These are phyloP conservation scores for Flammula alnicola DNA, from an alignment of 1,284 basidiomycete species.

Conservation along the genomic window DNA sequence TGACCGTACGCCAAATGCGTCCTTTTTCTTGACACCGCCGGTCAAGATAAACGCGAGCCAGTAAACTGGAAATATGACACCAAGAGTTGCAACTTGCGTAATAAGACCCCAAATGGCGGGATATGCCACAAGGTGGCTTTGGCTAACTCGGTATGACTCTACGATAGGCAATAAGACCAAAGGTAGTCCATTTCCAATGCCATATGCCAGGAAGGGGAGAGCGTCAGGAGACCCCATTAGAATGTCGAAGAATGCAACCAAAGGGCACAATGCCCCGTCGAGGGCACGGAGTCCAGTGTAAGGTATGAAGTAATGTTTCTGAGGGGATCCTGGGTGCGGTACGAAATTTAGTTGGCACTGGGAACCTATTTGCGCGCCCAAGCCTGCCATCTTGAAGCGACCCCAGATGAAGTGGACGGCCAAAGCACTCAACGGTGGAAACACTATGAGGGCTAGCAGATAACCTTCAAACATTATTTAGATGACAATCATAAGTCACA, in stretches of 20 bases:
- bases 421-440: slow-evolving; percentile 39
- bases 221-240: slow-evolving; percentile 31
- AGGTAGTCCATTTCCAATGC: slow-evolving; percentile 29
- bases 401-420: slow-evolving; percentile 40
- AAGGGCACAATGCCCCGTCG: slow-evolving; percentile 40
- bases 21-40: slow-evolving; percentile 23
- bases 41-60: slow-evolving; percentile 39
- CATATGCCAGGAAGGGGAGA: slow-evolving; percentile 34
- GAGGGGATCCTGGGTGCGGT: slow-evolving; percentile 11
- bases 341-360: slow-evolving; percentile 33
- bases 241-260: slow-evolving; percentile 46
- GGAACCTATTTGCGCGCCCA: slow-evolving; percentile 27
- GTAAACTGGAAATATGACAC: slow-evolving; percentile 40
- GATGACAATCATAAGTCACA: background rate
- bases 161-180: slow-evolving; percentile 31
- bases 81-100: slow-evolving; percentile 36
- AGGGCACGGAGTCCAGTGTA: slow-evolving; percentile 36
- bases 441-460: slow-evolving; percentile 39
- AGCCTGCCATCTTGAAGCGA: slow-evolving; percentile 37
- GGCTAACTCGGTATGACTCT: slow-evolving; percentile 29
- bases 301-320: slow-evolving; percentile 32
- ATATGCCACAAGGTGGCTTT: slow-evolving; percentile 22
- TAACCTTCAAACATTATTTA: slow-evolving; percentile 22
- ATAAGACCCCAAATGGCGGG: slow-evolving; percentile 28
- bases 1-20: slow-evolving; percentile 9